Conservation (phyloP, 768 basidiomycete species). For the Mycena albidolilacea region DNA sequence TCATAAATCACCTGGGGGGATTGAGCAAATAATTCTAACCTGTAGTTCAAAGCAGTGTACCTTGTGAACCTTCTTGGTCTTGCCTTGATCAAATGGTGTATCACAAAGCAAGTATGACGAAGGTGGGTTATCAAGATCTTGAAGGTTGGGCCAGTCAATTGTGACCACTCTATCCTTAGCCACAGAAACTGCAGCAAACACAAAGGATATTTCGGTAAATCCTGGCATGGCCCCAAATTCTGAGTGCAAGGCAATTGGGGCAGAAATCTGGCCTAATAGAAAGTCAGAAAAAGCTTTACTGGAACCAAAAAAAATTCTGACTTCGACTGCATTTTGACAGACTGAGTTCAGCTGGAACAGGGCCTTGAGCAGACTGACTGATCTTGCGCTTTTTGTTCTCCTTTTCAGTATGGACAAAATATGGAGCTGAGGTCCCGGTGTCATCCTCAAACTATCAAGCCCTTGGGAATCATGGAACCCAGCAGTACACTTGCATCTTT, state of each 20-base stretch:
- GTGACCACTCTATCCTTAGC: neutral
- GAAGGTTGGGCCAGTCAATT: conserved; percentile 9
- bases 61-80: neutral
- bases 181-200: conserved; percentile 16
- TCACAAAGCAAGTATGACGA: no score
- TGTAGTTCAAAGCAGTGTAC: neutral
- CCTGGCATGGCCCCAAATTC: conserved; percentile 16
- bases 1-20: neutral
- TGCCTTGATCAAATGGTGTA: no score
- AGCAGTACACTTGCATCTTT: neutral
- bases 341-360: neutral
- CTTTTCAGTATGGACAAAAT: conserved; percentile 16
- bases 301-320: neutral
- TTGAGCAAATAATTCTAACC: neutral
- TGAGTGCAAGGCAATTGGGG: conserved; percentile 1
- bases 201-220: conserved; percentile 12
- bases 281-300: neutral
- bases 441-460: conserved; percentile 10
- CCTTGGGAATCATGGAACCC: no score
- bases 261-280: neutral
- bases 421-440: conserved; percentile 3
- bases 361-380: neutral
- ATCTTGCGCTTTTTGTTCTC: conserved; percentile 20
- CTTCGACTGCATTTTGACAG: neutral
- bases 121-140: no score